Evolutionary conservation across 192 early-diverging fungal species (phyloP), one percentile per base, ranked within the genome.

Genomic region (Backusella morwellensis): DNA sequence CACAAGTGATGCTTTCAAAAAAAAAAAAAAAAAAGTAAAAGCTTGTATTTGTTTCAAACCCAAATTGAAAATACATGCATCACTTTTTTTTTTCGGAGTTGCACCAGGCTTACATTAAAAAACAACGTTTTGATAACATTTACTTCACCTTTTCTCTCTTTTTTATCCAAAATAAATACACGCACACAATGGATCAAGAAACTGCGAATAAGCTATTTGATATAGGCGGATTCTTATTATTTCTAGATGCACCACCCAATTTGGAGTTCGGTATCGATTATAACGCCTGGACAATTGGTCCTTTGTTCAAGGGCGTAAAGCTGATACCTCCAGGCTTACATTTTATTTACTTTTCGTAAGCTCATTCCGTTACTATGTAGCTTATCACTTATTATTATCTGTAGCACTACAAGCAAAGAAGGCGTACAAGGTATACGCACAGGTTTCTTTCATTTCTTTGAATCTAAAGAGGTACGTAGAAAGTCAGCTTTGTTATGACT

Each of bases 261-360:
- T 81, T 95, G 11, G 91, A 97, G 78, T 96, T 99, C 79, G 97
- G 97, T 14, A 91, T 98, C 69, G 97, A 98, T 79, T 88, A 90
- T 80, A 94, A 93, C 78, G 89, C 90, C 23, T 99, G 97, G 97
- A 86, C 90, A 59, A 94, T 90, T 21, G 98, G 98, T 1, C 95
- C 95, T 14, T 83, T 88, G 41, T 99, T 99, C 82, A 94, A 89
- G 75, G 98, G 98, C 50, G 80, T 98, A 32, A 97, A 97, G 84
- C 85, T 97, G 63, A 94, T 99, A 70, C 97, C 98, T 21, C 94
- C 96, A 0, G 98, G 98, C 0, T 86, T 95, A 59, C 98, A 99
- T 84, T 97, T 97, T 83, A 85, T 97, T 17, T 94, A 95, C 79
- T 97, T 96, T 83, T 91, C 92, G 91, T 91, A 82, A 50, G 77